A percentile compares a stretch with the other conserved stretches of the same genome.
Evolutionary conservation across 768 basidiomycete genomes (phyloP).

Genomic region (Russula griseocarnosa): DNA sequence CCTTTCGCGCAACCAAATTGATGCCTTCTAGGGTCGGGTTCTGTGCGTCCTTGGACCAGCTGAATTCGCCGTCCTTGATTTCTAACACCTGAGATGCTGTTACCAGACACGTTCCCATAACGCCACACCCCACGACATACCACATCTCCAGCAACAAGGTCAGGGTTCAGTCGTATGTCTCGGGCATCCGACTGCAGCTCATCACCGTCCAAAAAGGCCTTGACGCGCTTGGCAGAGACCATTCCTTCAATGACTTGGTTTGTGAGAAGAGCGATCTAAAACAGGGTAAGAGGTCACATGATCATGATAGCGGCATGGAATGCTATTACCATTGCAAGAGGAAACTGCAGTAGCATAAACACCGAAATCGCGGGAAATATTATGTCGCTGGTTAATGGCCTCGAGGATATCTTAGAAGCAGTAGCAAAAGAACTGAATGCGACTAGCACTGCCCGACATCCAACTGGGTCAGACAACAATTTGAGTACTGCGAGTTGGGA

Average conservation of each 20-base stretch:
- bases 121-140: constrained; percentile 34
- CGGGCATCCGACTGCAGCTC: constrained; percentile 81
- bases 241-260: constrained; percentile 81
- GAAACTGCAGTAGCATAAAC: constrained; percentile 85
- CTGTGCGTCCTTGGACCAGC: constrained; percentile 58
- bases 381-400: constrained; percentile 79
- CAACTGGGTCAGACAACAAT: constrained; percentile 10
- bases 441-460: constrained; percentile 49
- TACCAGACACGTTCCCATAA: background rate
- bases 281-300: background rate
- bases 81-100: constrained; percentile 48
- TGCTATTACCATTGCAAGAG: constrained; percentile 66
- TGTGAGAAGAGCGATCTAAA: constrained; percentile 66
- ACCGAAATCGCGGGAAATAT: constrained; percentile 96
- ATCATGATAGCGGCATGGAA: background rate
- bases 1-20: constrained; percentile 69
- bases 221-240: constrained; percentile 77
- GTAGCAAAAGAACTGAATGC: constrained; percentile 80
- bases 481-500: background rate
- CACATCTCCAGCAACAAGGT: constrained; percentile 56
- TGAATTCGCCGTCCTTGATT: constrained; percentile 75
- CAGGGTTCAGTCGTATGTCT: constrained; percentile 43
- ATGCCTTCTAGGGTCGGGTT: constrained; percentile 74
- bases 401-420: constrained; percentile 56
- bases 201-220: constrained; percentile 66